Evolutionary conservation across 2,329 filamentous ascomycete species (phyloP), one percentile per base, ranked within the genome.

Genomic region (Venturia pyrina): DNA sequence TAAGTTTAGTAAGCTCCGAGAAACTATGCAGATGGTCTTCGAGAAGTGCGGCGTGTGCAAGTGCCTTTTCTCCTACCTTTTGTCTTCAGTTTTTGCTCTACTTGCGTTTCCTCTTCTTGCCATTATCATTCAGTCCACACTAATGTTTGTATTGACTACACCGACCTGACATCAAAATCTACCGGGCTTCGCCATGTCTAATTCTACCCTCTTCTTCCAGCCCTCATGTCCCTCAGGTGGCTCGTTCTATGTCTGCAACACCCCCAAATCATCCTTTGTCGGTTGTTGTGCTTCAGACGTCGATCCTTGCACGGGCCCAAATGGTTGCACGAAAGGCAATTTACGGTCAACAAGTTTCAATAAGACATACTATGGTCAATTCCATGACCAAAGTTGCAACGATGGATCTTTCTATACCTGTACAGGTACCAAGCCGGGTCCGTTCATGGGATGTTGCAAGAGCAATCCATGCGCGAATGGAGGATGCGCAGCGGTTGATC

Each of bases 351-450:
- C 43, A 17, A 50, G 43, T 53, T 64, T 64, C 44, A 40, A 64
- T 13, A 32, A n/a, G 10, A n/a, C 40, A 34, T 48, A 37, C 13
- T 48, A 53, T 13, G 62, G 62, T 17, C 43, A 41, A 19, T 64
- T 64, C n/a, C 21, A 41, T 7, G 62, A 64, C 44, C 62, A 64
- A 41, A 53, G 17, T 40, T 64, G 62, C 46, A 46, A 41, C 19
- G 44, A 48, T 11, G 44, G 62, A 48, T 37, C 28, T 10, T 64
- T 64, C n/a, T 64, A 64, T 46, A 64, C 62, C 21, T 64, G 62
- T 34, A 53, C 62, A 32, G 34, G 13, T 7, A 50, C 62, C 21
- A 53, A 53, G 13, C 43, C 44, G 10, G n/a, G 46, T 24, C 48
- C 62, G 3, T 64, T 64, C 41, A 34, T 50, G n/a, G 62, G 62